These are phyloP conservation scores for Wickerhamomyces chaumierensis DNA, from an alignment of 805 yeast genomes.

Conservation along the genomic window DNA sequence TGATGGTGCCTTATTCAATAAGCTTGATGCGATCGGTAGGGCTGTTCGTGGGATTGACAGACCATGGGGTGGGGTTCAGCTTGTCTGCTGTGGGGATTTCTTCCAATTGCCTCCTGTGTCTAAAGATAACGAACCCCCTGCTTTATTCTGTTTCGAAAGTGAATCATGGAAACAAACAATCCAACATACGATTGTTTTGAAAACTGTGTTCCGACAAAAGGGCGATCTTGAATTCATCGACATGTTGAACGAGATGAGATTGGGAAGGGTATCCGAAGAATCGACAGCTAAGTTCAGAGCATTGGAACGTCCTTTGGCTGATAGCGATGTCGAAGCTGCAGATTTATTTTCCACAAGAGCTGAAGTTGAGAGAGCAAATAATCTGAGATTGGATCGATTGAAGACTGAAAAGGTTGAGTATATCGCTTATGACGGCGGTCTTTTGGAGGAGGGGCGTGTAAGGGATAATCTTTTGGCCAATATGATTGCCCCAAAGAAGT, in stretches of 20 bases:
- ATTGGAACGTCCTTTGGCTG: slow-evolving; percentile 39
- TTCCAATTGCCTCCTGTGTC: slow-evolving; percentile 73
- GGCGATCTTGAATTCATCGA: slow-evolving; percentile 59
- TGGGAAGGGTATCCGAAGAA: slow-evolving; percentile 41
- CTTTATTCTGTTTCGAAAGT: slow-evolving; percentile 55
- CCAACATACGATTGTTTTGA: slow-evolving; percentile 43
- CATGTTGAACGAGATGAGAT: slow-evolving; percentile 68
- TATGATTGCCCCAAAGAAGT: slow-evolving; percentile 48
- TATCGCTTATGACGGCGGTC: slow-evolving; percentile 46
- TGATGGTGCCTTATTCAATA: slow-evolving; percentile 56
- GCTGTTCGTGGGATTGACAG: slow-evolving; percentile 28
- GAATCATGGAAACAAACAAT: slow-evolving; percentile 50
- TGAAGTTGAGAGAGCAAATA: slow-evolving; percentile 64
- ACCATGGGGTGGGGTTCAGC: slow-evolving; percentile 78
- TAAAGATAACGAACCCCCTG: slow-evolving; percentile 17
- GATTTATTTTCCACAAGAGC: slow-evolving; percentile 61
- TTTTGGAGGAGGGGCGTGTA: slow-evolving; percentile 26
- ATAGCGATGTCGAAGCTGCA: slow-evolving; percentile 59
- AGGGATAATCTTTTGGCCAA: slow-evolving; percentile 37
- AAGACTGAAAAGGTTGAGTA: slow-evolving; percentile 33
- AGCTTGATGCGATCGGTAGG: slow-evolving; percentile 50
- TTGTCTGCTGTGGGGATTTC: slow-evolving; percentile 72
- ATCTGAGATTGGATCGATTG: slow-evolving; percentile 32
- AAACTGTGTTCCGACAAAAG: slow-evolving; percentile 65
- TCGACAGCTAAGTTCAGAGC: slow-evolving; percentile 38